phyloP scores from a whole-genome alignment of 1,284 basidiomycete genomes.

The Porogramme epimiltina region DNA sequence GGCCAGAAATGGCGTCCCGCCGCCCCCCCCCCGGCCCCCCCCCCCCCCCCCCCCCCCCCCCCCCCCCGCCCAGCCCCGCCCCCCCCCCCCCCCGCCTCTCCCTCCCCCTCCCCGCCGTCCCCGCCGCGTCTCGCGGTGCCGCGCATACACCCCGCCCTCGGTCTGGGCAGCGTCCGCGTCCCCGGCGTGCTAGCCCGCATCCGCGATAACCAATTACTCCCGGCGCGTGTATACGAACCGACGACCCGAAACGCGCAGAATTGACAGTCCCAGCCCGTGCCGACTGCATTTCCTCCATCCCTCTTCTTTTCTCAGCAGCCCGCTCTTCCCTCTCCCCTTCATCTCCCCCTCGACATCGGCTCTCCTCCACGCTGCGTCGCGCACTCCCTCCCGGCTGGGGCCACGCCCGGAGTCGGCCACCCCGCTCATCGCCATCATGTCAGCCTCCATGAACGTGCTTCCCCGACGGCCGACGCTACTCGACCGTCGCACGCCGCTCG shows the following conservation, averaged over 20 bases:
- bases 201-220: neutral
- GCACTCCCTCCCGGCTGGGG: neutral
- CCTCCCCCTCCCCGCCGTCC: too few species aligned
- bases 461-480: slow-evolving; percentile 19
- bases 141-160: neutral
- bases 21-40: too few species aligned
- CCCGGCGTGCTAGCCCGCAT: neutral
- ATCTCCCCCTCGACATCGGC: neutral
- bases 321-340: slow-evolving; percentile 1
- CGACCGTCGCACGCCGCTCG: slow-evolving; percentile 22
- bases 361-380: slow-evolving; percentile 2
- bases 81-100: neutral
- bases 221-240: slow-evolving; percentile 11
- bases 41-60: neutral
- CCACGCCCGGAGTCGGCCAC: neutral
- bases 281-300: neutral
- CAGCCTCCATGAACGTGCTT: slow-evolving; percentile 21
- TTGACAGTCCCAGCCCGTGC: neutral
- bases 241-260: neutral
- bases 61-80: neutral
- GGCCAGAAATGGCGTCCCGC: too few species aligned
- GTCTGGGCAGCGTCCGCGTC: neutral
- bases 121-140: too few species aligned
- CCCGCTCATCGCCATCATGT: slow-evolving; percentile 13
- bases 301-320: neutral